Base-by-base conservation (phyloP, 257 asterid species). In the Leonotis leonurus region DNA sequence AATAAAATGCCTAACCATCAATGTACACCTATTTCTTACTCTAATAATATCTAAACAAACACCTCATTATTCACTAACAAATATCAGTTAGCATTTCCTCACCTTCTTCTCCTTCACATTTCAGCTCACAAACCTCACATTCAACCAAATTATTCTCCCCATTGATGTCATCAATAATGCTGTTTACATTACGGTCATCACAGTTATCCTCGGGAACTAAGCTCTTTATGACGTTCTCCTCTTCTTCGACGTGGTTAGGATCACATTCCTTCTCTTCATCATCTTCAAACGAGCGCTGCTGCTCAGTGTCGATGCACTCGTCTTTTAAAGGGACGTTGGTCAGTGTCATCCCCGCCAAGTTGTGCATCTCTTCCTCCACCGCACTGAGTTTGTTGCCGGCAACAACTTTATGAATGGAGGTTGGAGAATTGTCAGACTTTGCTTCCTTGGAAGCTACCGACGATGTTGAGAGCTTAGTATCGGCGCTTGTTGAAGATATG, bases 401-500 rank as follows among this genome's bases (percentile, higher is more conserved):
- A 26, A 57, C 75, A 14, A 68, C 54, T 67, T 77, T 81, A 51
- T 73, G 67, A 54, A 75, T 71, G 24, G 76, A 70, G 18, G 66
- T 56, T 2, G 87, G 85, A 56, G 84, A 76, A 36, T 65, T 70
- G 32, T 78, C 84, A 11, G 75, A 59, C 49, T 80, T 82, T 59
- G 65, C 69, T 61, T 80, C 96, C 69, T 71, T 73, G 21, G 74
- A 54, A 56, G 73, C 66, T 46, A 76, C 82, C 4, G 85, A 67
- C 1, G 85, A 72, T 36, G 74, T 69, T 27, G 89, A 78, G 55
- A 69, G 75, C 77, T 87, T 90, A n/a, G 86, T 65, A 32, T 90
- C 87, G 14, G 54, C 43, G 50, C 78, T 60, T 17, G 78, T 65
- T 29, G 83, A 65, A 51, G 93, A 79, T 71, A 89, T 56, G 73